Evolutionary conservation across 1,284 basidiomycete genomes (phyloP).

Genomic region (Afroboletus lepidellus): DNA sequence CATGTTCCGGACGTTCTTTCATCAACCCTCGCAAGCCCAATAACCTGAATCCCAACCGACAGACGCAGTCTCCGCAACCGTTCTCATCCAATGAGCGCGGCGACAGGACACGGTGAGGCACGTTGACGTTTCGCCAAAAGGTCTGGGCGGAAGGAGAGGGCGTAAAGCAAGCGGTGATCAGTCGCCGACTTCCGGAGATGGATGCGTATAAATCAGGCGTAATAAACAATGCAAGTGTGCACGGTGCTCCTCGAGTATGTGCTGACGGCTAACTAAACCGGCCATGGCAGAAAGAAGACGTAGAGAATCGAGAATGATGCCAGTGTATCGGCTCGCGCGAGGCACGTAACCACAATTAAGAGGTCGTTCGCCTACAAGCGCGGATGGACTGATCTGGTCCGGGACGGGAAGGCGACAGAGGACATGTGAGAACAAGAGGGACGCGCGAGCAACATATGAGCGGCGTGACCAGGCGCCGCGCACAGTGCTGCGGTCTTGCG

Average conservation of each 20-base stretch:
- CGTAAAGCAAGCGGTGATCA: constrained; percentile 36
- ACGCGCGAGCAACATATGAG: constrained; percentile 42
- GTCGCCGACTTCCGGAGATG: constrained; percentile 27
- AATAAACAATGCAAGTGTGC: constrained; percentile 36
- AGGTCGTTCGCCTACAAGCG: constrained; percentile 67
- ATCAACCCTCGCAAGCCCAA: constrained; percentile 10
- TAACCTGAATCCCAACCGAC: constrained; percentile 15
- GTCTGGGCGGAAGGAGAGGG: constrained; percentile 16
- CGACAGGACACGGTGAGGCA: not conserved
- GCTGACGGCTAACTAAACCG: constrained; percentile 23
- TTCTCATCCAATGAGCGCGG: constrained; percentile 34
- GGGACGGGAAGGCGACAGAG: constrained; percentile 43
- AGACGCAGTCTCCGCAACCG: constrained; percentile 3
- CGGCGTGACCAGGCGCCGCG: constrained; percentile 44
- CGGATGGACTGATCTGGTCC: constrained; percentile 50
- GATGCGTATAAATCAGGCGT: constrained; percentile 30
- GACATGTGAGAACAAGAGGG: constrained; percentile 45
- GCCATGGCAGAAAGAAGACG: constrained; percentile 10
- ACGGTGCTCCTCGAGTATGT: constrained; percentile 25
- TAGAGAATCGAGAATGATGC: constrained; percentile 39
- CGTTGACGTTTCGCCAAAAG: constrained; percentile 21
- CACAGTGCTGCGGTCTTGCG: constrained; percentile 64
- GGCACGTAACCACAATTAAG: constrained; percentile 73
- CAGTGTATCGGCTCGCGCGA: constrained; percentile 70
- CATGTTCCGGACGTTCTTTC: constrained; percentile 16